Percentiles rank a stretch among this genome's conserved stretches.
phyloP scores from a whole-genome alignment of 2,329 filamentous ascomycete genomes.

The Pseudogymnoascus pannorum region DNA sequence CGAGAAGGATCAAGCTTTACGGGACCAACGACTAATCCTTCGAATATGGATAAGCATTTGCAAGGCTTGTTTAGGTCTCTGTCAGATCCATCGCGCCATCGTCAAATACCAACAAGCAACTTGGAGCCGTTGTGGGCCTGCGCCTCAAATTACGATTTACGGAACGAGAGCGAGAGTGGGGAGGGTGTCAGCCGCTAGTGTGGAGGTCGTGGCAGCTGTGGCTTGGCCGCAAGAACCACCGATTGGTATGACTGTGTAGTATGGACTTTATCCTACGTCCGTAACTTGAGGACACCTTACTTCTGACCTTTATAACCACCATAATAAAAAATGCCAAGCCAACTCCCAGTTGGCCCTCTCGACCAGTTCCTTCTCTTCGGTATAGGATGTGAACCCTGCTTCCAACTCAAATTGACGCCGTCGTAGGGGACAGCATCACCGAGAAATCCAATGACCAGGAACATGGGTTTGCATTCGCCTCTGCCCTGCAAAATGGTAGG shows the following conservation, averaged over 20 bases:
- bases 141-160: not conserved
- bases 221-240: too few relatives aligned
- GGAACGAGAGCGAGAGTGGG: not conserved
- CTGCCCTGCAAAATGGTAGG: slow-evolving; percentile 21
- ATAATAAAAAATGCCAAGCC: slow-evolving; percentile 1
- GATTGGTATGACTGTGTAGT: too few relatives aligned
- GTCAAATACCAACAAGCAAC: not conserved
- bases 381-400: slow-evolving; percentile 2
- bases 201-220: too few relatives aligned
- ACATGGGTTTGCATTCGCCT: slow-evolving; percentile 20
- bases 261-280: too few relatives aligned
- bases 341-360: not conserved
- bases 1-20: not conserved
- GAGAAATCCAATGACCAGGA: slow-evolving; percentile 19
- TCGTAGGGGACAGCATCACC: slow-evolving; percentile 23
- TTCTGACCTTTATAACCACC: too few relatives aligned
- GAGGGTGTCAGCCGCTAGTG: too few relatives aligned
- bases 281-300: too few relatives aligned
- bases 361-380: slow-evolving; percentile 21
- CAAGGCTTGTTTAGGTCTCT: not conserved
- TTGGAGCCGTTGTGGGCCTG: not conserved
- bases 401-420: not conserved
- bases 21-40: not conserved
- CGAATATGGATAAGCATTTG: not conserved
- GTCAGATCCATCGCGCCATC: not conserved